phyloP scores from a whole-genome alignment of 331 rosid species.

The Erythrophleum ivorense region DNA sequence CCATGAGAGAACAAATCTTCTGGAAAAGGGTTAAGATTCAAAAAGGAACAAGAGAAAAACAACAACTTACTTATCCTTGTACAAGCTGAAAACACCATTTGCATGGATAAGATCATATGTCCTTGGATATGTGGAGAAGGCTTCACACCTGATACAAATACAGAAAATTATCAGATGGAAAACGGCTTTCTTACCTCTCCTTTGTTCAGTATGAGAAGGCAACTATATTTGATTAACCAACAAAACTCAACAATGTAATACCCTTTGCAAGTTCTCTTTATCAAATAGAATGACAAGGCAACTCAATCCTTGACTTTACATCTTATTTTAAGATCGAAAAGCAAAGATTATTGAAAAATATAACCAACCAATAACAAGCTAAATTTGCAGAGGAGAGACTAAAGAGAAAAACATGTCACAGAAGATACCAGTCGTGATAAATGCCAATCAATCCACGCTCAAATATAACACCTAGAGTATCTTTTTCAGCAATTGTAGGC shows the following conservation, averaged over 20 bases:
- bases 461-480: conserved; percentile 67
- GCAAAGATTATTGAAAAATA: not conserved
- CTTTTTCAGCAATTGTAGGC: conserved; percentile 80
- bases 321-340: not conserved
- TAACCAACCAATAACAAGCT: not conserved
- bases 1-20: conserved; percentile 5
- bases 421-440: conserved; percentile 62
- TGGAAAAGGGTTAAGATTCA: not conserved
- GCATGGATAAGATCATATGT: conserved; percentile 91
- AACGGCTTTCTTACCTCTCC: not conserved
- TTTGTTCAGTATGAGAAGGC: not conserved
- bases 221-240: not conserved
- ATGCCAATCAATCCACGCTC: conserved; percentile 50
- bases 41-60: not conserved
- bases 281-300: not conserved
- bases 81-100: conserved; percentile 76
- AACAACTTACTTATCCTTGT: conserved; percentile 55
- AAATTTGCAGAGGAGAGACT: not conserved
- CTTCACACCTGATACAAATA: conserved; percentile 72
- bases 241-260: not conserved
- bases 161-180: not conserved
- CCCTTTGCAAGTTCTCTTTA: not conserved
- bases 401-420: not conserved
- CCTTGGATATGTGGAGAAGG: conserved; percentile 89
- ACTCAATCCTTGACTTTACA: not conserved